Evolutionary conservation across 306 rosid genomes (phyloP).

Genomic region (Vicia faba): DNA sequence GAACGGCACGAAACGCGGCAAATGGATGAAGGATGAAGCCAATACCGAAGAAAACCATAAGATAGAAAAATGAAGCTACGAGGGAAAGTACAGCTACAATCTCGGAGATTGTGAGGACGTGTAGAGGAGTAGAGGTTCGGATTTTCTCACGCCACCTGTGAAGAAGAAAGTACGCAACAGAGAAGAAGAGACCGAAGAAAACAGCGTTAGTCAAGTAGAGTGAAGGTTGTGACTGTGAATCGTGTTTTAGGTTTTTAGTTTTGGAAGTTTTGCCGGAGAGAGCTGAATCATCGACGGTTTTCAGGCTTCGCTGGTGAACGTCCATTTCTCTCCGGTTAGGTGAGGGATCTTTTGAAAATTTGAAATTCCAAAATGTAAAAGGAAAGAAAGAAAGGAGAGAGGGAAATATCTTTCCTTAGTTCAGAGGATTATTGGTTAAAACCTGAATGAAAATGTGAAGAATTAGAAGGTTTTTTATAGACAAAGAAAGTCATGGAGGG

Average conservation of each 20-base stretch:
- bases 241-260: neutral
- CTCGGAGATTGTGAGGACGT: slow-evolving; percentile 69
- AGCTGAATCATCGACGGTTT: too few species aligned
- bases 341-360: neutral
- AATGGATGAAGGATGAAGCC: slow-evolving; percentile 62
- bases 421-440: neutral
- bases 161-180: slow-evolving; percentile 72
- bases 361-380: too few species aligned
- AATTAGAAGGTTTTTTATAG: slow-evolving; percentile 15
- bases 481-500: neutral
- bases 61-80: slow-evolving; percentile 75
- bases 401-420: neutral
- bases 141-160: slow-evolving; percentile 85
- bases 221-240: slow-evolving; percentile 22
- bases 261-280: slow-evolving; percentile 29
- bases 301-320: slow-evolving; percentile 51
- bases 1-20: slow-evolving; percentile 49
- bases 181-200: slow-evolving; percentile 75
- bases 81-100: slow-evolving; percentile 60
- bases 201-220: slow-evolving; percentile 56
- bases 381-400: neutral
- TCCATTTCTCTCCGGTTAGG: slow-evolving; percentile 48
- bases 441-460: neutral
- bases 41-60: slow-evolving; percentile 79
- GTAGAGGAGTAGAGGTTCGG: slow-evolving; percentile 80